phyloP scores from a whole-genome alignment of 106 monocot species.

The Cymbidium sinense region DNA sequence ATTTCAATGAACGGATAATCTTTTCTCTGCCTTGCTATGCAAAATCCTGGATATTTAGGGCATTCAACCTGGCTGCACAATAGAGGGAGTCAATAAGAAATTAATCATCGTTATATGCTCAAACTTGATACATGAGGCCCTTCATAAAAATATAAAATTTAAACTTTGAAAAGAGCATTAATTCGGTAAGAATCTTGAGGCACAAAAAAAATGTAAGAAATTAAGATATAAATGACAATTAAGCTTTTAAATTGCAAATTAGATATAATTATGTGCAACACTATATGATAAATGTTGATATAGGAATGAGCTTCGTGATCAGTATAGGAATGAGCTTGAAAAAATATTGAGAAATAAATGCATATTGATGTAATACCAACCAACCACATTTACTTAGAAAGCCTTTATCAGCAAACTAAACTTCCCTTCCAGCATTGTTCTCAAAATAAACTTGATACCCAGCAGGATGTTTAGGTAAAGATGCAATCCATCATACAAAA shows the following conservation, averaged over 20 bases:
- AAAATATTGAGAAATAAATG: no score
- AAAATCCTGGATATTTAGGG: constrained; percentile 92
- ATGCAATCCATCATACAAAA: no score
- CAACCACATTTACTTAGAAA: no score
- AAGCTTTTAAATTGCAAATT: background rate
- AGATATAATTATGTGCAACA: no score
- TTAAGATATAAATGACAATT: background rate
- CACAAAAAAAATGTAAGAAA: background rate
- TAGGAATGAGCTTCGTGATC: no score
- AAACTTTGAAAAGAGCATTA: background rate
- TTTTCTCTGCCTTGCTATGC: constrained; percentile 79
- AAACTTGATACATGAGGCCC: background rate
- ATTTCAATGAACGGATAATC: constrained; percentile 97
- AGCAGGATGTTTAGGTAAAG: no score
- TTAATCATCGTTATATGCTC: background rate
- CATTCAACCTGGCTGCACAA: constrained; percentile 67
- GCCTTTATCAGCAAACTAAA: no score
- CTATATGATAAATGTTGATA: no score
- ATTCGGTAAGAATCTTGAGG: background rate
- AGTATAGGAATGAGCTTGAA: no score
- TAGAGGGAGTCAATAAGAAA: background rate
- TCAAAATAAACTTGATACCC: no score
- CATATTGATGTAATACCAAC: no score
- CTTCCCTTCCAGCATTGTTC: no score
- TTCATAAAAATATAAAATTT: background rate